Evolutionary conservation across 1,284 basidiomycete genomes (phyloP).

Genomic region (Albatrellus sp.): DNA sequence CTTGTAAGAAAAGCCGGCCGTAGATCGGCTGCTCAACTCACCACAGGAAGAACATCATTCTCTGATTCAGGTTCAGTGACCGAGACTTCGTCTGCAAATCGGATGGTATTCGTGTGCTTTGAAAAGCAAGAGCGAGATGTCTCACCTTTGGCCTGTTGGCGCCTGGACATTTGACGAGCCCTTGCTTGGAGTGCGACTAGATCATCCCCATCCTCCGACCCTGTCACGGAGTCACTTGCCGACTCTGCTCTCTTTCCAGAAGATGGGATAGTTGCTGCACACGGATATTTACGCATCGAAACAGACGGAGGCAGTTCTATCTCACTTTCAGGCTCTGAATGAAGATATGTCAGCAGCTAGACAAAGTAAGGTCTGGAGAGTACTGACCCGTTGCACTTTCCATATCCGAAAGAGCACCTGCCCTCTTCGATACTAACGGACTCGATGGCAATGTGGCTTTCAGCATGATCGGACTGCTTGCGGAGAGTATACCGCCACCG

Average conservation of each 20-base stretch:
- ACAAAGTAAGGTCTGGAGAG: background rate
- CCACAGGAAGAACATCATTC: background rate
- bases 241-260: background rate
- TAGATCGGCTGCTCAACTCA: conserved; percentile 4
- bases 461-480: conserved; percentile 4
- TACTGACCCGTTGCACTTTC: conserved; percentile 11
- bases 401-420: background rate
- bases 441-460: background rate
- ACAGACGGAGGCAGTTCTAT: background rate
- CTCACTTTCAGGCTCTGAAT: conserved; percentile 10
- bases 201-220: conserved; percentile 8
- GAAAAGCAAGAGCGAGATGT: background rate
- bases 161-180: conserved; percentile 1
- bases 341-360: background rate
- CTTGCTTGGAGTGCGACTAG: background rate
- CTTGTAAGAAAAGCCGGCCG: background rate
- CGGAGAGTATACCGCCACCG: background rate
- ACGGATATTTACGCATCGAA: background rate
- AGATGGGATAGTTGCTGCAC: background rate
- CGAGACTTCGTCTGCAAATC: conserved; percentile 16
- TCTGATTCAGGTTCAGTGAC: conserved; percentile 34
- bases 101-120: background rate
- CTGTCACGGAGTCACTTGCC: conserved; percentile 27
- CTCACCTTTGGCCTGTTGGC: background rate
- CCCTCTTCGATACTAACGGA: background rate